Base-by-base conservation (phyloP, 306 rosid genomes). In the Echinosophora koreensis region DNA sequence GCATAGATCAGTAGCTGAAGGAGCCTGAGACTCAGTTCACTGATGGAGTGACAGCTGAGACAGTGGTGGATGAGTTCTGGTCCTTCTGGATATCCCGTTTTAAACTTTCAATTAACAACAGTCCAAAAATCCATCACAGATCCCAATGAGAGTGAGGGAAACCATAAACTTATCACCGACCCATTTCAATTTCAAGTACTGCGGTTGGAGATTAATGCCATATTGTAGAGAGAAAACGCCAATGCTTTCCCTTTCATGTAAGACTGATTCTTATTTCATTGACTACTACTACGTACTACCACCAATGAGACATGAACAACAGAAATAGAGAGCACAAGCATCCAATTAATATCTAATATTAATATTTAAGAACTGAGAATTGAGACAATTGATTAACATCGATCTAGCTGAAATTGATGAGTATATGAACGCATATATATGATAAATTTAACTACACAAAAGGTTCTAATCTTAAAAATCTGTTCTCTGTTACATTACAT, bases 401-500 rank as follows among this genome's bases (percentile, higher is more conserved):
- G n/a, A n/a, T n/a, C 58, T 71, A 76, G 61, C 38, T 52, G 42
- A 80, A 76, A 67, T 6, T 69, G 63, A 61, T 51, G 41, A 70
- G 60, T 35, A 64, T 75, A 61, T 78, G 75, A 70, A 72, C 70
- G 32, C 32, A 30, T 30, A n/a, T n/a, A 28, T 28, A 64, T 28
- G 30, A 28, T 28, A 2, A 30, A 30, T 63, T 69, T 55, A n/a
- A 71, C 73, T 60, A 41, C 15, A 51, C 15, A 51, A 65, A 60
- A 77, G 14, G 2, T 56, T 69, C 54, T 67, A 74, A 59, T 60
- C 64, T 76, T 41, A 75, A 50, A 18, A 60, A 79, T 55, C 11
- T 81, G 73, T 81, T 72, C 58, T 83, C 58, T 83, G 82, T 74
- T 84, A 82, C 87, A 82, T 74, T 84, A 82, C 87, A 82, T 38